phyloP scores from a whole-genome alignment of 768 basidiomycete species.

The Pseudohyphozyma bogoriensis region DNA sequence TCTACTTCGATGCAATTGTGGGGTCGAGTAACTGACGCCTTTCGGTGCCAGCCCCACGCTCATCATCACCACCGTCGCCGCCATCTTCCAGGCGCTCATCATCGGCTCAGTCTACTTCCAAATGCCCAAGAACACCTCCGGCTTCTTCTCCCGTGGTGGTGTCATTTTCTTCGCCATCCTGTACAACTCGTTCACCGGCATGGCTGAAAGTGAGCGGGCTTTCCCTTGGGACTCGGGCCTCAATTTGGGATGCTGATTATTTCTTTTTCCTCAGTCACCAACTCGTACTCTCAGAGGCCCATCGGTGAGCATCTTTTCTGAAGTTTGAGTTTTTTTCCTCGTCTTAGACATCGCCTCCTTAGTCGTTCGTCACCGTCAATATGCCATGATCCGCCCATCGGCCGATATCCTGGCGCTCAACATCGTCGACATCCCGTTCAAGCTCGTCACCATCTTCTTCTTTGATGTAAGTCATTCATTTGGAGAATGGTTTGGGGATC shows the following conservation, averaged over 20 bases:
- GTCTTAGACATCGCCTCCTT: slow-evolving; percentile 42
- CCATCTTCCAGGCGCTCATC: slow-evolving; percentile 44
- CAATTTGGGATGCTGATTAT: no score
- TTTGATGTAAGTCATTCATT: slow-evolving; percentile 29
- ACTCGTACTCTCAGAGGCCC: slow-evolving; percentile 28
- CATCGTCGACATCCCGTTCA: slow-evolving; percentile 38
- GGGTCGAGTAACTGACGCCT: no score
- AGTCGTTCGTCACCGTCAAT: slow-evolving; percentile 43
- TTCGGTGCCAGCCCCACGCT: no score
- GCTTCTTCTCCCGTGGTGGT: slow-evolving; percentile 67
- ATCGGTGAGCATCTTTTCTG: no score
- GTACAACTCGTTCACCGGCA: slow-evolving; percentile 42
- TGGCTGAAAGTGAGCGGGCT: no score
- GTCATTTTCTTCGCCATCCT: slow-evolving; percentile 56
- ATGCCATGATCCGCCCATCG: slow-evolving; percentile 43
- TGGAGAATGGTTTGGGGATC: background rate
- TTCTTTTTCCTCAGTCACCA: no score
- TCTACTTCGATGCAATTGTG: no score
- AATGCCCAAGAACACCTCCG: slow-evolving; percentile 48
- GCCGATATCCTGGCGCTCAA: slow-evolving; percentile 41
- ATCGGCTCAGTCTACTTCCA: slow-evolving; percentile 49
- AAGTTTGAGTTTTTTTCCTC: no score
- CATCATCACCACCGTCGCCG: slow-evolving; percentile 32
- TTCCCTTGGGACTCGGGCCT: no score
- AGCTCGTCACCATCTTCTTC: slow-evolving; percentile 20